These are phyloP conservation scores for Sicyos baderoa DNA, from an alignment of 306 rosid genomes.

Conservation along the genomic window DNA sequence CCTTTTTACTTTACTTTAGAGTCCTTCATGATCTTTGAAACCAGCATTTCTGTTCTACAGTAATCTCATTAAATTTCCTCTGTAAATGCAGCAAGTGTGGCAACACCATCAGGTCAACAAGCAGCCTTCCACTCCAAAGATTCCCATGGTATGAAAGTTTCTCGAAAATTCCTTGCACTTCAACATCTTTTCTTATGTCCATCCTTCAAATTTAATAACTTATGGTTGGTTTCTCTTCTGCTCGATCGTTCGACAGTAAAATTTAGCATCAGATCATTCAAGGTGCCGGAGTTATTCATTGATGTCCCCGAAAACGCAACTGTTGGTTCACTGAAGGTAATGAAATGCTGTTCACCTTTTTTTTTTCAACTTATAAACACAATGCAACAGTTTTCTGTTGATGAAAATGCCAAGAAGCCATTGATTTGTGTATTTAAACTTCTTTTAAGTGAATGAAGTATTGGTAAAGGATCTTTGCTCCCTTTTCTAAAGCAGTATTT, in stretches of 20 bases:
- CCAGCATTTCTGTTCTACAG: slow-evolving; percentile 8
- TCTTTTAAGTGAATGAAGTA: too few relatives aligned
- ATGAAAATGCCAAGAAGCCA: slow-evolving; percentile 8
- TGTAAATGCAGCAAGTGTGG: slow-evolving; percentile 32
- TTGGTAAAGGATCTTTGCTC: background rate
- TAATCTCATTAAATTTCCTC: slow-evolving; percentile 17
- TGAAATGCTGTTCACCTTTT: background rate
- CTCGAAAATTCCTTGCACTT: slow-evolving; percentile 11
- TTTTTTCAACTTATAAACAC: background rate
- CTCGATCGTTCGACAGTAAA: slow-evolving; percentile 49
- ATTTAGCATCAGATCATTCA: slow-evolving; percentile 78
- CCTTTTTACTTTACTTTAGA: background rate
- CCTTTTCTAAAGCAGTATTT: slow-evolving; percentile 5
- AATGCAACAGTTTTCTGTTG: background rate
- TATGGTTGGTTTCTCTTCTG: slow-evolving; percentile 23
- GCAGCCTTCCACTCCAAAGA: slow-evolving; percentile 42
- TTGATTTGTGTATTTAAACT: background rate
- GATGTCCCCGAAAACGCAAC: slow-evolving; percentile 84
- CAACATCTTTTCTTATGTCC: slow-evolving; percentile 8
- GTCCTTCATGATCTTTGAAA: slow-evolving; percentile 12
- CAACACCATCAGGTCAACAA: slow-evolving; percentile 36
- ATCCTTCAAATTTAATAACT: slow-evolving; percentile 13
- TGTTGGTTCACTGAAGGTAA: slow-evolving; percentile 76
- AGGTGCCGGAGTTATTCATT: slow-evolving; percentile 72
- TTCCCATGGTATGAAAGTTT: slow-evolving; percentile 55